Evolutionary conservation across 2,329 filamentous ascomycete genomes (phyloP).

Genomic region (Penicillium sp.): DNA sequence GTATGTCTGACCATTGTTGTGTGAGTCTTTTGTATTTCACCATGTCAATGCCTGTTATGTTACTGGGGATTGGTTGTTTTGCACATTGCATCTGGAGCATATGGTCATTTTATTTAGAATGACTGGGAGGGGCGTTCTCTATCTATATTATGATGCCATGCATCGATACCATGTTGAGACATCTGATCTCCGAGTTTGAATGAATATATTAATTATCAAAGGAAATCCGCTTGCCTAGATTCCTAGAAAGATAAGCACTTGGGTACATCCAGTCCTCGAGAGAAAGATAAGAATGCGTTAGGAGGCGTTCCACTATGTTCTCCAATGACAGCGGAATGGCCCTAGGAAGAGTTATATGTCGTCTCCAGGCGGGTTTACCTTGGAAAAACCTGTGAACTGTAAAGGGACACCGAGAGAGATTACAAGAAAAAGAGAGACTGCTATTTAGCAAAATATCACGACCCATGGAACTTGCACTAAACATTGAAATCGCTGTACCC

Average conservation of each 20-base stretch:
- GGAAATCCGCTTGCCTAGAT: not conserved
- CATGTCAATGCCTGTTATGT: not conserved
- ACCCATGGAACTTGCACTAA: constrained; percentile 8
- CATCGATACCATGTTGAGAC: not conserved
- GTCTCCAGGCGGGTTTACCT: not conserved
- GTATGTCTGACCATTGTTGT: not conserved
- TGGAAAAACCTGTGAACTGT: not conserved
- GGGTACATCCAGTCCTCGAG: not conserved
- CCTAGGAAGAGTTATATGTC: not conserved
- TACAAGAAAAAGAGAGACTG: constrained; percentile 6
- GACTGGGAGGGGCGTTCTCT: not conserved
- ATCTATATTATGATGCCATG: not conserved
- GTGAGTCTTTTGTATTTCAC: not conserved
- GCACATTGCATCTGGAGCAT: not conserved
- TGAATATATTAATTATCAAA: not conserved
- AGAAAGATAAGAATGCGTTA: not conserved
- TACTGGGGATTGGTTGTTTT: not conserved
- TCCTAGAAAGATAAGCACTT: not conserved
- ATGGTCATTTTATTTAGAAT: not conserved
- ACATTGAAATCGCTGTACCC: constrained; percentile 14
- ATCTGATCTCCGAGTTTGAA: not conserved
- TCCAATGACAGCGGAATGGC: not conserved
- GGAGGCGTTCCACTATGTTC: not conserved
- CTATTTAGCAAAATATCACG: constrained; percentile 16
- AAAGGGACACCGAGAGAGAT: not conserved